Conservation (phyloP, 2,329 filamentous ascomycete genomes). For the Curvularia spicifera region DNA sequence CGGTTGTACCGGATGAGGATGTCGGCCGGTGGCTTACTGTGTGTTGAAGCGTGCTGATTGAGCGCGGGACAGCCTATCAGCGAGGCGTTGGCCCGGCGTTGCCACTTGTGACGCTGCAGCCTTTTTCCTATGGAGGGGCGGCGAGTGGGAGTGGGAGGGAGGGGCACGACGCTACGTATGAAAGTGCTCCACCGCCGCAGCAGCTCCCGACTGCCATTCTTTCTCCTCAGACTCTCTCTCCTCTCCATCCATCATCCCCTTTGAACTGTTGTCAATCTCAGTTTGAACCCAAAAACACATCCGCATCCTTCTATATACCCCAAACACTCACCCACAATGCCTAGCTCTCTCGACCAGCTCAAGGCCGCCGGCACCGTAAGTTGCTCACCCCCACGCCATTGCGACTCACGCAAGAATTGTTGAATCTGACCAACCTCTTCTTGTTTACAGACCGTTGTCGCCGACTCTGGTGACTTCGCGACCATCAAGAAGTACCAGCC, state of each 20-base stretch:
- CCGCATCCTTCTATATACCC: constrained; percentile 15
- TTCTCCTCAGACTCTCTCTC: constrained; percentile 29
- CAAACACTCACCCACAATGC: constrained; percentile 62
- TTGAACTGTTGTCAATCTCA: constrained; percentile 10
- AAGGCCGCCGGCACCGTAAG: constrained; percentile 95
- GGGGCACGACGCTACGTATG: constrained; percentile 24
- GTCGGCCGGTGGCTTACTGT: constrained; percentile 4
- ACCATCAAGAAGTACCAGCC: constrained; percentile 99
- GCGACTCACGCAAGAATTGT: constrained; percentile 17
- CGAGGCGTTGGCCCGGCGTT: constrained; percentile 17
- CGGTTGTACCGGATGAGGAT: constrained; percentile 1
- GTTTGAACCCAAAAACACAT: constrained; percentile 10
- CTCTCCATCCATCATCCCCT: constrained; percentile 8
- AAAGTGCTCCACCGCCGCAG: constrained; percentile 26
- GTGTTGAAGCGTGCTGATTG: constrained; percentile 5
- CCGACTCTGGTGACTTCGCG: constrained; percentile 84
- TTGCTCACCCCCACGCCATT: constrained; percentile 42
- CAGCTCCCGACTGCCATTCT: constrained; percentile 23
- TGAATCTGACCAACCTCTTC: constrained; percentile 14
- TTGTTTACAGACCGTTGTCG: constrained; percentile 78
- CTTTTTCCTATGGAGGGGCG: constrained; percentile 38
- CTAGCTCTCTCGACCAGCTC: constrained; percentile 92
- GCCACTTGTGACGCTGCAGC: constrained; percentile 46
- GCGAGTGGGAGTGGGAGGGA: constrained; percentile 10
- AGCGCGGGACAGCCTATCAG: neutral